These are phyloP conservation scores for Trichomonas gallinae DNA, from an alignment of 208 protist species.

Conservation along the genomic window DNA sequence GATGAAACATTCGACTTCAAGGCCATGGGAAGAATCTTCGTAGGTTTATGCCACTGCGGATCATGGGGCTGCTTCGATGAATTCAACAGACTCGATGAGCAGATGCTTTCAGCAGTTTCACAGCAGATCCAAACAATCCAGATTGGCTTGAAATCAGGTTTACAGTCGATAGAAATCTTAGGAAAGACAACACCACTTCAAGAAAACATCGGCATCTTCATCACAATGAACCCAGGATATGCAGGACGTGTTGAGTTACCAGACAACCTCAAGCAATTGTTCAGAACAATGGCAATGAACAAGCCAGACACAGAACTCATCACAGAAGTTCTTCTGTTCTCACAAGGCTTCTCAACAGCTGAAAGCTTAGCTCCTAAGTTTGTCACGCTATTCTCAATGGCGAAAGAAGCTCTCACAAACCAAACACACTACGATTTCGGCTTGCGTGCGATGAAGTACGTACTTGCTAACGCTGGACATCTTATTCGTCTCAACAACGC, in stretches of 20 bases:
- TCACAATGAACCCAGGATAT: constrained; percentile 99
- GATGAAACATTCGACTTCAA: constrained; percentile 96
- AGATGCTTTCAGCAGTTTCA: constrained; percentile 95
- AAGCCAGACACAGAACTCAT: constrained; percentile 93
- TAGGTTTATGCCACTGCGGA: constrained; percentile 95
- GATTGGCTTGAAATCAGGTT: constrained; percentile 45
- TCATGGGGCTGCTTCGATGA: constrained; percentile 99
- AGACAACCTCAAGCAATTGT: constrained; percentile 98
- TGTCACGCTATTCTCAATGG: constrained; percentile 81
- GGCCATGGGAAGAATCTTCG: constrained; percentile 91
- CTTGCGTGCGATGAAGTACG: constrained; percentile 94
- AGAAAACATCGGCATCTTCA: constrained; percentile 85
- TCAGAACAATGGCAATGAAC: constrained; percentile 93
- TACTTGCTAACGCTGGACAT: constrained; percentile 74
- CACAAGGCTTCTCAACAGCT: constrained; percentile 89
- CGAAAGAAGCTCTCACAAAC: constrained; percentile 7
- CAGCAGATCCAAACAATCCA: constrained; percentile 98
- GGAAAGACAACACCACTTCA: constrained; percentile 67
- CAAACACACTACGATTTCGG: constrained; percentile 99
- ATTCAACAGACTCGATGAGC: constrained; percentile 93
- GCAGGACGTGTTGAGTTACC: constrained; percentile 93
- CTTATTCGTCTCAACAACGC: constrained; percentile 24
- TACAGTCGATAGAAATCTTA: constrained; percentile 64
- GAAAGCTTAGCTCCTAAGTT: constrained; percentile 84
- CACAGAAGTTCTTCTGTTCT: constrained; percentile 94